These are phyloP conservation scores for Apiospora arundinis DNA, from an alignment of 2,329 filamentous ascomycete species.

Conservation along the genomic window DNA sequence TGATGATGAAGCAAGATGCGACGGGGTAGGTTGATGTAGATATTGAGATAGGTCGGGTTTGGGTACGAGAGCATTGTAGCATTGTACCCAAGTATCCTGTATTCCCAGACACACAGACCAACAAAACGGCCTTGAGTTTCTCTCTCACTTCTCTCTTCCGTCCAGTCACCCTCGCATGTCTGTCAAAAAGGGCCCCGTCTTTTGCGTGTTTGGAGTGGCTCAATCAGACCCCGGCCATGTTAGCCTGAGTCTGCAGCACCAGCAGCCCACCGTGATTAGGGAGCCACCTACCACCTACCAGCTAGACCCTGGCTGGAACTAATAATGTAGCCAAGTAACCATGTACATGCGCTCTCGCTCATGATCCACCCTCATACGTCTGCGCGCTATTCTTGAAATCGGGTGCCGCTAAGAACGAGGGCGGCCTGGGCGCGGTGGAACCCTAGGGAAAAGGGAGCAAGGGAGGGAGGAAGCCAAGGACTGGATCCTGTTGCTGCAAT, in stretches of 20 bases:
- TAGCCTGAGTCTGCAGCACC: conserved; percentile 30
- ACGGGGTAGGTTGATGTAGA: conserved; percentile 40
- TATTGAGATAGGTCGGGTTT: conserved; percentile 35
- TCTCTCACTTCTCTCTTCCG: conserved; percentile 22
- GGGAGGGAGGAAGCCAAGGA: conserved; percentile 31
- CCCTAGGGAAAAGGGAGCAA: conserved; percentile 20
- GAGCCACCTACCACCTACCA: conserved; percentile 38
- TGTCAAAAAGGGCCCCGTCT: conserved; percentile 32
- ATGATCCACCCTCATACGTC: conserved; percentile 17
- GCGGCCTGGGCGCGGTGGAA: conserved; percentile 34
- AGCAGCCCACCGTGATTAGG: conserved; percentile 34
- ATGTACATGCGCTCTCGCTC: conserved; percentile 2
- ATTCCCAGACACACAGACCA: conserved; percentile 3
- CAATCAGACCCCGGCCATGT: conserved; percentile 35
- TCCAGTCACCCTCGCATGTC: conserved; percentile 15
- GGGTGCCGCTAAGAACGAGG: conserved; percentile 40
- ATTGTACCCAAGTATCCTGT: conserved; percentile 2
- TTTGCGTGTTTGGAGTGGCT: conserved; percentile 42
- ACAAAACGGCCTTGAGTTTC: conserved; percentile 15
- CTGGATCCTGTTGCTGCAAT: conserved; percentile 40
- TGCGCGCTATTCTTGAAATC: conserved; percentile 44
- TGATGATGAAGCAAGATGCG: conserved; percentile 35
- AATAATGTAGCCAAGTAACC: conserved; percentile 24
- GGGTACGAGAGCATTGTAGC: background rate
- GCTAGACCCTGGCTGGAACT: conserved; percentile 31